phyloP scores from a whole-genome alignment of 306 rosid species.

The Glycine tomentella region DNA sequence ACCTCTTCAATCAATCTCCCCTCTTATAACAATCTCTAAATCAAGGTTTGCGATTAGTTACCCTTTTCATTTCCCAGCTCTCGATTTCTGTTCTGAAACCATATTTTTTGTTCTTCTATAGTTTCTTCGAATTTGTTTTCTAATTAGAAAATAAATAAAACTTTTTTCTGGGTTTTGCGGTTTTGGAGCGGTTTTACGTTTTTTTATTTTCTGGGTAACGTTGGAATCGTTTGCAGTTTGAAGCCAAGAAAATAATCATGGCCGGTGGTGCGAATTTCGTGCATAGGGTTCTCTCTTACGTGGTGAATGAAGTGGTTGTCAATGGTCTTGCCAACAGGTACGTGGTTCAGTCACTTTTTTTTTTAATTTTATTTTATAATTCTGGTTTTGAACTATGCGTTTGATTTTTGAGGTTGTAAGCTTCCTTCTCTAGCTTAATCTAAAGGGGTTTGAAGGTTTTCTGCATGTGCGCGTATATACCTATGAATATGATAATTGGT shows the following conservation, averaged over 20 bases:
- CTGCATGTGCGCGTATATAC: too few species aligned
- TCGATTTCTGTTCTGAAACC: slow-evolving; percentile 13
- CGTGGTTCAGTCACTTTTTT: neutral
- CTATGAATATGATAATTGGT: too few species aligned
- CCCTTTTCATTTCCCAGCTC: neutral
- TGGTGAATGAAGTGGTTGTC: slow-evolving; percentile 60
- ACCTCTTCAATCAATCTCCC: slow-evolving; percentile 9
- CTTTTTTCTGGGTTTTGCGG: neutral
- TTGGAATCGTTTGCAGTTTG: slow-evolving; percentile 45
- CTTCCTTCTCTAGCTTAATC: slow-evolving; percentile 29
- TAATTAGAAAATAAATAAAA: neutral
- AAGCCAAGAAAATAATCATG: slow-evolving; percentile 44
- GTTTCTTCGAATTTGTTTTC: neutral
- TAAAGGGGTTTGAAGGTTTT: too few species aligned
- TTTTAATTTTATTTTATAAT: neutral
- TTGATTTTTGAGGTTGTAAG: slow-evolving; percentile 12
- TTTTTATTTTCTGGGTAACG: neutral
- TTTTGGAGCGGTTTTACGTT: too few species aligned
- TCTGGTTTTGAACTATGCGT: neutral
- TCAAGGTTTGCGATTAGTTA: slow-evolving; percentile 28
- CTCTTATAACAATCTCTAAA: neutral
- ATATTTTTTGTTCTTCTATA: neutral
- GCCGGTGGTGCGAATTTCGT: slow-evolving; percentile 62
- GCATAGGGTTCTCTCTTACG: slow-evolving; percentile 51
- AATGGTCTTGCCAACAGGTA: slow-evolving; percentile 64